Evolutionary conservation across 2,329 filamentous ascomycete species (phyloP).

Genomic region (Hypoxylon sp.): DNA sequence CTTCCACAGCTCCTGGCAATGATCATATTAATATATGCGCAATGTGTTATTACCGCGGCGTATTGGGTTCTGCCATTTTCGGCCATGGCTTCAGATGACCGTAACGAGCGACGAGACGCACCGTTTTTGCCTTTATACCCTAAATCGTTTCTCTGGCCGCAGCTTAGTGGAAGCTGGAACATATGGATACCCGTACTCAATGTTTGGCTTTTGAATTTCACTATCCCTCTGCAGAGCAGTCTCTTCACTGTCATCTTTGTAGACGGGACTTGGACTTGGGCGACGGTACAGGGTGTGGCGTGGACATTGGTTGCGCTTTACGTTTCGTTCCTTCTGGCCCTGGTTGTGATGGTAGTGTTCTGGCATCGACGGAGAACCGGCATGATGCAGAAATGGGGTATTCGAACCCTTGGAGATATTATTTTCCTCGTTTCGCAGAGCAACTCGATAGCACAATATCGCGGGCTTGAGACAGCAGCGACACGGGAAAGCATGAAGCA

Average conservation of each 20-base stretch:
- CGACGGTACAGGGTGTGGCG: conserved; percentile 80
- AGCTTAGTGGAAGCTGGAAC: conserved; percentile 73
- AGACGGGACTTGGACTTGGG: conserved; percentile 80
- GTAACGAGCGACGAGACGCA: conserved; percentile 72
- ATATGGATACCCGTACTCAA: conserved; percentile 76
- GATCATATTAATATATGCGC: conserved; percentile 80
- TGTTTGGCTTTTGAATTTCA: conserved; percentile 84
- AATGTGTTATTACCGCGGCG: conserved; percentile 81
- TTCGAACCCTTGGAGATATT: conserved; percentile 84
- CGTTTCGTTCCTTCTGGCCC: conserved; percentile 72
- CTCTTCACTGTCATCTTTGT: conserved; percentile 77
- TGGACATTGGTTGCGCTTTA: conserved; percentile 86
- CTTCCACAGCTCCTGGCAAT: conserved; percentile 84
- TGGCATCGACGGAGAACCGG: conserved; percentile 79
- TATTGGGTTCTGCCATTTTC: conserved; percentile 84
- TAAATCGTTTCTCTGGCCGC: conserved; percentile 75
- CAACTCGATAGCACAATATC: conserved; percentile 82
- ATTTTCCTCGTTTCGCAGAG: conserved; percentile 83
- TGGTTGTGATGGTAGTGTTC: conserved; percentile 72
- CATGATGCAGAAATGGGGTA: conserved; percentile 80
- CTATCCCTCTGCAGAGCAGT: conserved; percentile 84
- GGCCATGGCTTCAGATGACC: conserved; percentile 77
- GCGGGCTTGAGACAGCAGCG: conserved; percentile 74
- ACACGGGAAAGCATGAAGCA: conserved; percentile 67
- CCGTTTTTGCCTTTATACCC: conserved; percentile 79